Evolutionary conservation across 768 basidiomycete genomes (phyloP), one percentile per base, ranked within the genome.

Genomic region (Boletus bicolor): DNA sequence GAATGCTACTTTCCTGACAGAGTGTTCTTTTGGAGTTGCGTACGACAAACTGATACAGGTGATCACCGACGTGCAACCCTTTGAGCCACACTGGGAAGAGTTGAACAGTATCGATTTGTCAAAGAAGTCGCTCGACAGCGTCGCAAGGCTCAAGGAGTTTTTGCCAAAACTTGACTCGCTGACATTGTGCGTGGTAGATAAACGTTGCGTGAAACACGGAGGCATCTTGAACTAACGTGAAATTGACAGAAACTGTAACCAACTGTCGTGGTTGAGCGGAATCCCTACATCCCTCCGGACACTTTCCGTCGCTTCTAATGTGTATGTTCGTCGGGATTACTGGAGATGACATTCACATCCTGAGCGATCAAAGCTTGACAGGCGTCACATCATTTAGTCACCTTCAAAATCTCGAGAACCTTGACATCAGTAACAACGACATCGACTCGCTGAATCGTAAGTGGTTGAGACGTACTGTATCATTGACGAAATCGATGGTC

Each of bases 1-100:
- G 64, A 77, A 87, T 60, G 80, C 77, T 9, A 89, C 87, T 1
- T 96, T 88, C 75, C 77, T 98, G 59, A 98, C 96, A 11, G 95
- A 98, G 68, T 98, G 95, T 68, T 98, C 95, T 41, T 99, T 99
- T 68, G 93, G 84, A 15, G 86, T 98, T 43, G 82, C 93, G n/a
- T 91, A 92, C 64, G 96, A 98, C 68, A 82, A 83, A 44, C 82
- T 99, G 6, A 88, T 98, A 2, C 84, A 91, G 69, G 85, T 91
- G 64, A 92, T 99, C 66, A 98, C 95, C 42, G 94, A 98, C 64
- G 84, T 94, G 12, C 88, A 94, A 67, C 93, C 95, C 19, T 97
- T 91, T 71, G 92, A 94, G 66, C 93, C 95, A 24, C 80, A 91
- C 67, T 99, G 97, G 97, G 95, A 98, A 64, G 77, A 81, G 39